These are phyloP conservation scores for Pochonia chlamydosporia DNA, from an alignment of 2,329 filamentous ascomycete species.

Conservation along the genomic window DNA sequence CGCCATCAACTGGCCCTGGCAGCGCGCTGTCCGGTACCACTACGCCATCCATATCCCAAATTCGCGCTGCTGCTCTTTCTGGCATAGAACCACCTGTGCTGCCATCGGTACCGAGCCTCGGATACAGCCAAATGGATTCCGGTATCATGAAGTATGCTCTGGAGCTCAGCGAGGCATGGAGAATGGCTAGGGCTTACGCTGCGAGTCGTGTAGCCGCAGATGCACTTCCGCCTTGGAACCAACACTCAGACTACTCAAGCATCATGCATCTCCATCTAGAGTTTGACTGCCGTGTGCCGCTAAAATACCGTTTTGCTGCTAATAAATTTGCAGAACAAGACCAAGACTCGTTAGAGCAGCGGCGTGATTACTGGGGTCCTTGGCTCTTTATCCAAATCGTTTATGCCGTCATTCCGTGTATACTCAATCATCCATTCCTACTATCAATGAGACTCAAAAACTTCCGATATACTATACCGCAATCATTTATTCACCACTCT, in stretches of 20 bases:
- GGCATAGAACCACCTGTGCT: neutral
- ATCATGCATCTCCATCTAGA: conserved; percentile 45
- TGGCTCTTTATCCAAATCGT: conserved; percentile 47
- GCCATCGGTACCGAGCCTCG: neutral
- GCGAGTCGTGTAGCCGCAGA: conserved; percentile 36
- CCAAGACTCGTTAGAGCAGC: conserved; percentile 33
- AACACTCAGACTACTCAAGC: conserved; percentile 45
- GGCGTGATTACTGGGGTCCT: conserved; percentile 46
- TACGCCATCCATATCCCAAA: conserved; percentile 7
- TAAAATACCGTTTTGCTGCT: conserved; percentile 43
- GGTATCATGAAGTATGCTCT: conserved; percentile 40
- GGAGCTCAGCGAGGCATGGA: conserved; percentile 40
- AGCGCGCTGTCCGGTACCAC: conserved; percentile 7
- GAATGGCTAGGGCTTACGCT: conserved; percentile 40
- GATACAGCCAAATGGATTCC: conserved; percentile 16
- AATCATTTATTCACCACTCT: conserved; percentile 48
- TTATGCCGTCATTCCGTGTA: conserved; percentile 46
- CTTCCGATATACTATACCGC: conserved; percentile 44
- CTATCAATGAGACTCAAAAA: conserved; percentile 46
- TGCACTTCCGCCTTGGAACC: conserved; percentile 34
- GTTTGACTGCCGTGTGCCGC: conserved; percentile 43
- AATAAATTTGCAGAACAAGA: conserved; percentile 39
- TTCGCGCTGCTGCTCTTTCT: conserved; percentile 2
- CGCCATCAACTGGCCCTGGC: conserved; percentile 3
- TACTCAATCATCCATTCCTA: conserved; percentile 49